Percentiles rank a stretch among this genome's conserved stretches.
Conservation (phyloP, 257 asterid genomes). For the Solanum paucissectum region DNA sequence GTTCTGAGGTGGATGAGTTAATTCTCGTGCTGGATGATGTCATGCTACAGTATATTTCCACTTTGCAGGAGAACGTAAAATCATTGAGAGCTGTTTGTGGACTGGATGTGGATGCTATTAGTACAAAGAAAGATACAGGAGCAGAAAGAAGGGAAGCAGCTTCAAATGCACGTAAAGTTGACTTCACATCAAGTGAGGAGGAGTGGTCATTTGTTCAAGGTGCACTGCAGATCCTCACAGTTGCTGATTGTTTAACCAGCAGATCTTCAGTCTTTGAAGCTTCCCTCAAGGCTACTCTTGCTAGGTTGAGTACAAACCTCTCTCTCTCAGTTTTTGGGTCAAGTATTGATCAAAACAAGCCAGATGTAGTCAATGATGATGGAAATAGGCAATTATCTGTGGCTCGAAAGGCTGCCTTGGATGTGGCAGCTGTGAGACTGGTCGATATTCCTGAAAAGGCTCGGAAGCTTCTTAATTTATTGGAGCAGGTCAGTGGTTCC, state of each 20-base stretch:
- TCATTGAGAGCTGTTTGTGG: conserved; percentile 84
- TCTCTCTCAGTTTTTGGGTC: conserved; percentile 57
- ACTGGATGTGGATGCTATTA: conserved; percentile 53
- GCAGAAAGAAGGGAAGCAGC: conserved; percentile 62
- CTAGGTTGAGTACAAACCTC: conserved; percentile 83
- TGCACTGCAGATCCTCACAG: conserved; percentile 90
- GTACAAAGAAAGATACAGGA: conserved; percentile 64
- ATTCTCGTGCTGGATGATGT: conserved; percentile 81
- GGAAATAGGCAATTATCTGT: conserved; percentile 56
- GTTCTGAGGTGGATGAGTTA: conserved; percentile 91
- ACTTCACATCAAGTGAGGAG: conserved; percentile 76
- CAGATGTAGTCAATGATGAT: conserved; percentile 39
- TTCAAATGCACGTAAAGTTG: conserved; percentile 55
- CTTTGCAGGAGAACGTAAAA: conserved; percentile 82
- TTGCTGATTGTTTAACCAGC: conserved; percentile 81
- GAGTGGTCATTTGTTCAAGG: conserved; percentile 99
- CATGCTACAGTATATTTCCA: conserved; percentile 69
- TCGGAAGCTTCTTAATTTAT: conserved; percentile 72
- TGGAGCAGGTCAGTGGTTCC: conserved; percentile 67
- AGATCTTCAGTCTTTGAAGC: conserved; percentile 96
- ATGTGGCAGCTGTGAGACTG: conserved; percentile 86
- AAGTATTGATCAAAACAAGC: conserved; percentile 47
- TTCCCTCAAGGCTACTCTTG: conserved; percentile 83
- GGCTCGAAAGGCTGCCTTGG: conserved; percentile 83
- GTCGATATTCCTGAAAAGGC: conserved; percentile 80